phyloP scores from a whole-genome alignment of 352 stramenopile genomes.

The Pythium aphanidermatum region DNA sequence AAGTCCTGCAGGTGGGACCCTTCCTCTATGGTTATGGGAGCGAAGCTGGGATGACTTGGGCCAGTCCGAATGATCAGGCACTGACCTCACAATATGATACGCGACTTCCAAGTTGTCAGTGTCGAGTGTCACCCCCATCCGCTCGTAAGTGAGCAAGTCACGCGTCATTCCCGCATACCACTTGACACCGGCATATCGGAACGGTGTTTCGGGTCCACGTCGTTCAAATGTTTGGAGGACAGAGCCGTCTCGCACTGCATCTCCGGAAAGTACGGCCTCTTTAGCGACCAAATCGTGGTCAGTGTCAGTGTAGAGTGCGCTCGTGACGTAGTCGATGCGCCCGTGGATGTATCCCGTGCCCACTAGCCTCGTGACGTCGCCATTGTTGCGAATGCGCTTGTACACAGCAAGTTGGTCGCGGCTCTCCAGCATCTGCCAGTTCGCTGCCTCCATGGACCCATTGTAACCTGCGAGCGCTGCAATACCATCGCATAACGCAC shows the following conservation, averaged over 20 bases:
- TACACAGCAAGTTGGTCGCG: constrained; percentile 38
- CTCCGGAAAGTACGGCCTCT: constrained; percentile 31
- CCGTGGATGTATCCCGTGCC: constrained; percentile 39
- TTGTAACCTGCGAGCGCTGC: constrained; percentile 37
- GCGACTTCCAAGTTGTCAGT: constrained; percentile 34
- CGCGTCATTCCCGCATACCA: constrained; percentile 24
- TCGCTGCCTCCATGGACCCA: constrained; percentile 18
- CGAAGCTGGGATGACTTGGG: constrained; percentile 15
- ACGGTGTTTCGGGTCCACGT: constrained; percentile 26
- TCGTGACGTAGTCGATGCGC: constrained; percentile 29
- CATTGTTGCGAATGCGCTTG: constrained; percentile 9
- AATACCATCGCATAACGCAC: constrained; percentile 39
- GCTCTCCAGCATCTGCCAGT: constrained; percentile 30
- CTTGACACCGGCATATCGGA: constrained; percentile 55
- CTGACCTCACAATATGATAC: constrained; percentile 45
- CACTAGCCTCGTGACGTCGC: constrained; percentile 13
- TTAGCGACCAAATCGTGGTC: constrained; percentile 27
- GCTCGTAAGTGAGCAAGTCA: constrained; percentile 53
- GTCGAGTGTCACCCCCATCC: constrained; percentile 39
- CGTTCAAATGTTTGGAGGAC: constrained; percentile 35
- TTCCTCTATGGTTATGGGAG: constrained; percentile 3
- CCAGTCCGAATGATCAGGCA: constrained; percentile 36
- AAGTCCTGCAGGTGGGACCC: constrained; percentile 12
- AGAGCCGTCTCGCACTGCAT: constrained; percentile 26
- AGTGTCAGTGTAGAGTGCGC: constrained; percentile 35